phyloP scores from a whole-genome alignment of 2,329 filamentous ascomycete species.

The Epichloe festucae region DNA sequence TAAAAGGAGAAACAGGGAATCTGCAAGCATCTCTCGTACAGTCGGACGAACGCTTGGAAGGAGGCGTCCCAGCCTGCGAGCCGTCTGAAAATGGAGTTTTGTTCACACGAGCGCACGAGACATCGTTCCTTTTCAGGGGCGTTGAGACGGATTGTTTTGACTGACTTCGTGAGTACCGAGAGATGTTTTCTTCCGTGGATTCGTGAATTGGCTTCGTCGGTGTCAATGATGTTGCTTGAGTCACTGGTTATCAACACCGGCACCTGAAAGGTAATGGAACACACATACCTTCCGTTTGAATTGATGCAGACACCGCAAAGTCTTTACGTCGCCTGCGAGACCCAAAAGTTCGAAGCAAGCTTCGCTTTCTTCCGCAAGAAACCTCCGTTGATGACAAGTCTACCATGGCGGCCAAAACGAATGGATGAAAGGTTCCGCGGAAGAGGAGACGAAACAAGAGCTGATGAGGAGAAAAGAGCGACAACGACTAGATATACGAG shows the following conservation, averaged over 20 bases:
- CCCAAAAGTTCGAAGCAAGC: constrained; percentile 15
- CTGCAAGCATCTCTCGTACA: background rate
- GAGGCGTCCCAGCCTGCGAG: background rate
- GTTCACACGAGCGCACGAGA: background rate
- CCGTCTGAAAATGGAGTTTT: background rate
- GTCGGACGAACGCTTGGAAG: background rate
- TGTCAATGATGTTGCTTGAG: background rate
- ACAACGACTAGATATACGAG: constrained; percentile 1
- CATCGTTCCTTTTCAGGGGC: background rate
- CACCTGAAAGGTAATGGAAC: background rate
- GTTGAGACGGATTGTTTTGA: background rate
- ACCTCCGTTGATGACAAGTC: constrained; percentile 15
- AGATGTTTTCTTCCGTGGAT: background rate
- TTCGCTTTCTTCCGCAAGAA: constrained; percentile 20
- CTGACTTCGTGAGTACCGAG: background rate
- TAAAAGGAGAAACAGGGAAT: constrained; percentile 3
- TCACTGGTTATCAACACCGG: background rate
- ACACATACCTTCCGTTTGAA: constrained; percentile 10
- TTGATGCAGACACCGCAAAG: constrained; percentile 7
- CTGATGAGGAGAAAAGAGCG: constrained; percentile 1
- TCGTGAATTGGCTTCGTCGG: background rate
- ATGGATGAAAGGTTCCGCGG: constrained; percentile 1
- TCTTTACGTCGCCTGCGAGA: constrained; percentile 15
- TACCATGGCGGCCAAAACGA: constrained; percentile 4
- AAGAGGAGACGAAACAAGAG: background rate